Evolutionary conservation across 495 filamentous ascomycete genomes (phyloP).

Genomic region (Penicillium crystallinum): DNA sequence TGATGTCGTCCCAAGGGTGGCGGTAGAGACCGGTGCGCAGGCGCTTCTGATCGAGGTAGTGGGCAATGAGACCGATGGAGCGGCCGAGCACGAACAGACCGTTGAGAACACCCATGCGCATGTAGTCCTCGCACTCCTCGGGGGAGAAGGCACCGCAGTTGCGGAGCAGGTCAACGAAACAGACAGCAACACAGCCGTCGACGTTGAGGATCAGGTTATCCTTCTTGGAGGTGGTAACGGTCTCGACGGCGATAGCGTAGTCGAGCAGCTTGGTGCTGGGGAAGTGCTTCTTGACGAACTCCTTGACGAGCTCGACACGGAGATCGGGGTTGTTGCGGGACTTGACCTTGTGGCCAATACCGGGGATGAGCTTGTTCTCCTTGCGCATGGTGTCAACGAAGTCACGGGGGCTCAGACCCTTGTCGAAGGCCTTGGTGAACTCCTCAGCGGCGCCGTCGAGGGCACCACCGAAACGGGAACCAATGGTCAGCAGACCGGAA

Average conservation of each 20-base stretch:
- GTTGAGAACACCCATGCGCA: slow-evolving; percentile 94
- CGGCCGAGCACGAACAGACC: slow-evolving; percentile 97
- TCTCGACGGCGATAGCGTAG: slow-evolving; percentile 96
- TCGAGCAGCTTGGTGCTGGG: slow-evolving; percentile 94
- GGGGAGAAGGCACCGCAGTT: slow-evolving; percentile 90
- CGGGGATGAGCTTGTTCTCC: slow-evolving; percentile 99
- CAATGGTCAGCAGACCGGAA: slow-evolving; percentile 94
- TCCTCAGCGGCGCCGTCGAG: slow-evolving; percentile 97
- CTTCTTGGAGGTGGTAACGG: slow-evolving; percentile 98
- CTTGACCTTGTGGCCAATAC: slow-evolving; percentile 98
- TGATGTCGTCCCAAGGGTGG: slow-evolving; percentile 98
- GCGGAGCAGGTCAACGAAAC: slow-evolving; percentile 95
- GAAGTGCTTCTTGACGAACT: slow-evolving; percentile 96
- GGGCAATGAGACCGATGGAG: slow-evolving; percentile 96
- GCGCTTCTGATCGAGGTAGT: slow-evolving; percentile 99
- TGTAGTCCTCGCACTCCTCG: slow-evolving; percentile 54
- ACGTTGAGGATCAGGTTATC: slow-evolving; percentile 99
- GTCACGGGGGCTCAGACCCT: slow-evolving; percentile 95
- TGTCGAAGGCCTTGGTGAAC: slow-evolving; percentile 96
- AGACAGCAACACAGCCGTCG: slow-evolving; percentile 95
- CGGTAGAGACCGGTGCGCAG: slow-evolving; percentile 96
- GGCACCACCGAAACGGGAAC: slow-evolving; percentile 96
- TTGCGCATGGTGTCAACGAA: slow-evolving; percentile 99
- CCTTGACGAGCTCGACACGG: slow-evolving; percentile 98
- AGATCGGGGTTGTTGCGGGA: slow-evolving; percentile 99